Evolutionary conservation across 106 monocot genomes (phyloP), one percentile per base, ranked within the genome.

Genomic region (Dactylorhiza incarnata): DNA sequence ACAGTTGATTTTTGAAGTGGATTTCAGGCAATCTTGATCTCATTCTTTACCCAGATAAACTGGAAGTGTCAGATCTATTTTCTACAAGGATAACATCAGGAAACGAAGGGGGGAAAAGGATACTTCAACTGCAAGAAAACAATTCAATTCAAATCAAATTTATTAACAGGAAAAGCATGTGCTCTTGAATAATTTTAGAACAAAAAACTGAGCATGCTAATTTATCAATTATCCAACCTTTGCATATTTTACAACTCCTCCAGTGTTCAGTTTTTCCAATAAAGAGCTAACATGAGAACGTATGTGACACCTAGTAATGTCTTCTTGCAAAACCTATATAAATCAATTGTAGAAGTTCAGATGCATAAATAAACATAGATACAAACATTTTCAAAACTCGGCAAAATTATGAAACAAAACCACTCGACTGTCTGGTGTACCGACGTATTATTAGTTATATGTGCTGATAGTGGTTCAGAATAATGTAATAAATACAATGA

Each of bases 251-350:
- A 49, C 49, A 58, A 67, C 62, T 24, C 48, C 26, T 48, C 63
- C 24, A 10, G 83, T 77, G 52, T 76, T 83, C 66, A 76, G 81
- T 22, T 74, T 80, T 52, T 94, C 79, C 72, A 97, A 71, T 37
- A 89, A 74, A 22, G 91, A 82, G 49, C 55, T 81, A 26, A 97
- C 49, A 75, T 89, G 82, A 23, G 86, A 80, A 76, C 66, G 77
- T 45, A 97, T 71, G 63, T 93, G 86, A 77, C 87, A 93, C 77
- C 82, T 97, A 74, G 91, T 91, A 74, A 97, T 87, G 79, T 97
- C 94, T 82, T 94, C 91, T 81, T 86, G 78, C 22, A 97, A 45
- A 73, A 97, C 77, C 93, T 97, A 71, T 66, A 83, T 16, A 46
- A 49, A 77, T 58, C 22, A 80, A 47, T 49, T 69, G 47, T 15